Conservation (phyloP, 345 rosid genomes). For the Atalantia buxifolia region DNA sequence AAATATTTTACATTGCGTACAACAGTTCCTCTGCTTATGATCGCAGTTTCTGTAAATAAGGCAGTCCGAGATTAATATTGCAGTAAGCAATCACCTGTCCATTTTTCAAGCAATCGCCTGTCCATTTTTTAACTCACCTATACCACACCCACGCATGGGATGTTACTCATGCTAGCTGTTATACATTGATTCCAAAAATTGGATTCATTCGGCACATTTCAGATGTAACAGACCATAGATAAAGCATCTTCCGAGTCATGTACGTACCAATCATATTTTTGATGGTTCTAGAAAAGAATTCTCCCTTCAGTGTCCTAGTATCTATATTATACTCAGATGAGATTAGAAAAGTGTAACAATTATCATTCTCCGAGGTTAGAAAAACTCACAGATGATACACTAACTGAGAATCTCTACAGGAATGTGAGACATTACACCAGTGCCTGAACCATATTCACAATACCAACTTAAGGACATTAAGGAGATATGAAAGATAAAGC, state of each 20-base stretch:
- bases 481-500: slow-evolving; percentile 10
- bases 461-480: slow-evolving; percentile 34
- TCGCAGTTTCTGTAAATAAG: neutral
- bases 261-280: neutral
- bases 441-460: slow-evolving; percentile 60
- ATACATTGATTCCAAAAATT: neutral
- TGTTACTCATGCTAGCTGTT: neutral
- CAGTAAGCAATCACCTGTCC: neutral
- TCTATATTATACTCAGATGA: slow-evolving; percentile 8
- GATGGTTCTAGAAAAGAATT: neutral
- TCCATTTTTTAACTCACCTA: neutral
- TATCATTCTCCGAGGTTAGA: slow-evolving; percentile 38
- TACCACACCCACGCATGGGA: neutral
- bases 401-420: slow-evolving; percentile 50
- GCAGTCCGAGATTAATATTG: neutral
- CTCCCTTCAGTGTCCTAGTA: slow-evolving; percentile 1
- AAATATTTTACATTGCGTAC: neutral
- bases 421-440: slow-evolving; percentile 55
- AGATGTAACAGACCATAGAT: neutral
- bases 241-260: neutral
- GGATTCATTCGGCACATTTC: neutral
- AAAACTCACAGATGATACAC: slow-evolving; percentile 54
- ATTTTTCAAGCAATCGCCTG: neutral
- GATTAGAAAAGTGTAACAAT: slow-evolving; percentile 4
- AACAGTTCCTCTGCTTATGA: neutral